Evolutionary conservation across 371 early-diverging fungal species (phyloP), one percentile per base, ranked within the genome.

Genomic region (Rhizopus delemar): DNA sequence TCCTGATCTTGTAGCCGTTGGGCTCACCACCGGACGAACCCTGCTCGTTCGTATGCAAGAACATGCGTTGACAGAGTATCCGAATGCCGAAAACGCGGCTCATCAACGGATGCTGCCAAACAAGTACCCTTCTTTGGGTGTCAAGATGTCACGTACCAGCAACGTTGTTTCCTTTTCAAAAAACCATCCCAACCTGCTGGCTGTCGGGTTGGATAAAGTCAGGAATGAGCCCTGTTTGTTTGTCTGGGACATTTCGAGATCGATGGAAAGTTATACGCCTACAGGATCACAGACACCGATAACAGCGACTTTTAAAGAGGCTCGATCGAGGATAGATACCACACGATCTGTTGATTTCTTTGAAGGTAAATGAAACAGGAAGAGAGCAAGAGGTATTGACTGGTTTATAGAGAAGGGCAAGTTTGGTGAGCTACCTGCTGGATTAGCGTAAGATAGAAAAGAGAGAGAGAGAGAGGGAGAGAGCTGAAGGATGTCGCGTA

Each of bases 181-280:
- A 32, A 75, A 76, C 3, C 80, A 85, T 32, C 83, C 87, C 2
- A 71, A 82, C 22, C 63, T 86, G 15, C 66, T 92, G 34, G 86
- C 88, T 2, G 82, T 84, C 5, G 92, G 92, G 6, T 63, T 89
- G 5, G 92, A 92, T 43, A 91, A 90, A 70, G 86, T 86, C 6
- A 78, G 90, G 41, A 88, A 86, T 57, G 91, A 91, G 57, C 79
- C 80, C 12, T 87, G 87, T 59, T 65, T 92, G 41, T 68, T 88
- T 58, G 84, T 93, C 3, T 93, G 90, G 91, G 91, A 93, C 70
- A 69, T 85, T 7, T 80, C 80, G 34, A 79, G 83, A 63, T 77
- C 86, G 12, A 51, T 76, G 22, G 72, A 70, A 22, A 67, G 68
- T 46, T 68, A 70, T 33, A 65, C 66, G 13, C 74, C 73, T 8